Base-by-base conservation (phyloP, 768 basidiomycete genomes). In the Termitomyces sp. region DNA sequence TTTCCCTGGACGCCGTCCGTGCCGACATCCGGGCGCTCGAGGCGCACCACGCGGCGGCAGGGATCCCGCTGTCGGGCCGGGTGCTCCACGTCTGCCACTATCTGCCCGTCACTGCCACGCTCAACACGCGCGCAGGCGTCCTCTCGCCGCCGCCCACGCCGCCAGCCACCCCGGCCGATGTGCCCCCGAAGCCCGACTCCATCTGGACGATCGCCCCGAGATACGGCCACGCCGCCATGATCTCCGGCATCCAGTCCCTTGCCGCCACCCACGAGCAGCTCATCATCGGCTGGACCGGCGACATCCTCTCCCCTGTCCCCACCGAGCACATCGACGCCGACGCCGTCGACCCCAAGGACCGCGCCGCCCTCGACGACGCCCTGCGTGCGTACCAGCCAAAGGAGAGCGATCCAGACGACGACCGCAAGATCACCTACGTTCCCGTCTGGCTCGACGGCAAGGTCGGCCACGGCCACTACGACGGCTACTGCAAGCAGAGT, bases 401-500 rank as follows among this genome's bases (percentile, higher is more conserved):
- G 60, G 86, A 85, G 42, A 78, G 80, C 24, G 83, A 83, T 60
- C 70, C 72, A 2, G 77, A 83, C 57, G 77, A 81, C 58, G 78
- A 77, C 56, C 76, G 82, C 61, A 84, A 80, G 66, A 85, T 89
- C 49, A 80, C 75, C 15, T 97, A 92, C 64, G 83, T 91, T 7
- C 94, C 96, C 5, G 91, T 99, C 13, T 97, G 92, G 91, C 77
- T 95, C 36, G 87, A 91, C 64, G 90, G 93, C 65, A 83, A 88
- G 69, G 83, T 94, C 39, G 94, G 92, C 22, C 91, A 94, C 65
- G 92, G 88, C 0, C 94, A 97, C 70, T 97, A 98, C 69, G 94
- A 98, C 64, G 95, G 94, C 0, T 98, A 97, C 71, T 98, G 95
- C 82, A 99, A 99, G 72, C 87, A 89, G 67, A 96, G 94, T 95